Percentiles rank a stretch among this genome's conserved stretches.
Evolutionary conservation across 2,329 filamentous ascomycete species (phyloP).

Genomic region (Cladosporium halotolerans): DNA sequence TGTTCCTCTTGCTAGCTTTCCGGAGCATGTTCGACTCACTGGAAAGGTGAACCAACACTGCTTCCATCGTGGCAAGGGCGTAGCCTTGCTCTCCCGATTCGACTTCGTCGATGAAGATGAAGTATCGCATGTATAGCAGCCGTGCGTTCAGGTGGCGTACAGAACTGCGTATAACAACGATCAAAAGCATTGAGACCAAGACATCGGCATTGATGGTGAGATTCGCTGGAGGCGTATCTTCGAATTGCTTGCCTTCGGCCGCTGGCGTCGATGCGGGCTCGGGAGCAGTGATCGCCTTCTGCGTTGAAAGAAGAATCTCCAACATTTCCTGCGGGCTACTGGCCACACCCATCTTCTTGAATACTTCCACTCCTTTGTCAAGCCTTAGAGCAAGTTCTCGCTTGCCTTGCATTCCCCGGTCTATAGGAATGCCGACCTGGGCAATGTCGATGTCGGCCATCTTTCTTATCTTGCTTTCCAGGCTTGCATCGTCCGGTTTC

Average conservation of each 20-base stretch:
- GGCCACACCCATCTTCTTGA: slow-evolving; percentile 73
- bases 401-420: slow-evolving; percentile 71
- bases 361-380: slow-evolving; percentile 74
- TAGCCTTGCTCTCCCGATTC: slow-evolving; percentile 96
- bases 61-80: slow-evolving; percentile 90
- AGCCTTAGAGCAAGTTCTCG: slow-evolving; percentile 73
- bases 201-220: slow-evolving; percentile 80
- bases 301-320: slow-evolving; percentile 67
- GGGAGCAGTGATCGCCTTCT: slow-evolving; percentile 67
- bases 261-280: slow-evolving; percentile 30
- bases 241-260: slow-evolving; percentile 22
- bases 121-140: slow-evolving; percentile 90
- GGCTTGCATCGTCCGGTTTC: slow-evolving; percentile 73
- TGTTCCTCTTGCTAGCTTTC: slow-evolving; percentile 79
- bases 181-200: slow-evolving; percentile 80
- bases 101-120: slow-evolving; percentile 96
- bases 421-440: slow-evolving; percentile 82
- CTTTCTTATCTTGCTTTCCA: slow-evolving; percentile 83
- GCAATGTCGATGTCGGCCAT: slow-evolving; percentile 94
- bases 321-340: slow-evolving; percentile 86
- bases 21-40: slow-evolving; percentile 75
- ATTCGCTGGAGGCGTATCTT: slow-evolving; percentile 49
- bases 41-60: slow-evolving; percentile 80
- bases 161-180: slow-evolving; percentile 87
- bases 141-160: slow-evolving; percentile 82